Conservation (phyloP, 2,329 filamentous ascomycete species). For the Sporothrix pseudoabietina region DNA sequence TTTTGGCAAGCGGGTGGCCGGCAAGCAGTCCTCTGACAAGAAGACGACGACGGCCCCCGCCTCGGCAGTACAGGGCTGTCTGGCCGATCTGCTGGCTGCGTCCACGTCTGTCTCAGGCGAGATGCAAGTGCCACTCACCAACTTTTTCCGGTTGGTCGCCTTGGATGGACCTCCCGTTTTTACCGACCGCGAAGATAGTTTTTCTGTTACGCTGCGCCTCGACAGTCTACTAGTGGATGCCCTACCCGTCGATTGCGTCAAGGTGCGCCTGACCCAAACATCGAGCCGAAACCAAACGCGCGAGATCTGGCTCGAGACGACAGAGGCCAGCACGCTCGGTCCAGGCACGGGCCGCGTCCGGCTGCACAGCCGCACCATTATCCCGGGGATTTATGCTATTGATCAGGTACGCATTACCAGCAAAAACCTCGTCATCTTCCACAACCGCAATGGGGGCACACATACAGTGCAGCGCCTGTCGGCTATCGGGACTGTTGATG, state of each 20-base stretch:
- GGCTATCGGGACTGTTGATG: background rate
- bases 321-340: slow-evolving; percentile 50
- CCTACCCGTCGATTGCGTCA: slow-evolving; percentile 66
- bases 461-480: slow-evolving; percentile 5
- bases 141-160: slow-evolving; percentile 71
- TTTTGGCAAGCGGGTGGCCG: slow-evolving; percentile 36
- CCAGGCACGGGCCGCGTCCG: slow-evolving; percentile 55
- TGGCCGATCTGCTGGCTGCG: slow-evolving; percentile 52
- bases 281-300: slow-evolving; percentile 56
- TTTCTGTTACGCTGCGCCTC: slow-evolving; percentile 68
- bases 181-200: slow-evolving; percentile 71
- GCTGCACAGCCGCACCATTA: slow-evolving; percentile 59
- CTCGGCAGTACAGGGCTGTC: slow-evolving; percentile 51
- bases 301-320: slow-evolving; percentile 53
- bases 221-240: slow-evolving; percentile 72
- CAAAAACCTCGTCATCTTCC: slow-evolving; percentile 65
- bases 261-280: slow-evolving; percentile 62
- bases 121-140: slow-evolving; percentile 66
- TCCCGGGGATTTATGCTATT: slow-evolving; percentile 73
- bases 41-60: slow-evolving; percentile 30
- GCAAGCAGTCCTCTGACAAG: background rate
- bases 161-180: slow-evolving; percentile 71
- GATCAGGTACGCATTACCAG: slow-evolving; percentile 69
- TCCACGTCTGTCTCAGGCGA: slow-evolving; percentile 56
- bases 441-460: slow-evolving; percentile 56